Evolutionary conservation across 352 stramenopile species (phyloP), one percentile per base, ranked within the genome.

Genomic region (Globisporangium sylvaticum): DNA sequence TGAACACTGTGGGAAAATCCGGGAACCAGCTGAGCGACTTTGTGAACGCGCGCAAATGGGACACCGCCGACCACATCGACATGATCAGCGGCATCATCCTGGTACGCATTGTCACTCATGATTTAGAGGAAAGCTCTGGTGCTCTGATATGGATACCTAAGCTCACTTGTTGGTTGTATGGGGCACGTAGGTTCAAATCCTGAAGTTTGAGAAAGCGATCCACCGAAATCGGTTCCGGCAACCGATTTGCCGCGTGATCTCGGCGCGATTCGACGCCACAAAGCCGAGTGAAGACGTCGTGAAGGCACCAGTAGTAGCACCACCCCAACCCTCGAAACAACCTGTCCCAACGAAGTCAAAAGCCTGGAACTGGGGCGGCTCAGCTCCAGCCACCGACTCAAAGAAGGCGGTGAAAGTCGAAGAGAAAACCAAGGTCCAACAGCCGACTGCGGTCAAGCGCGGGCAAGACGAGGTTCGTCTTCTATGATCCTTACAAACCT

Each of bases 201-300:
- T 78, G 20, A 92, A 83, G 54, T 66, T 90, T 48, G 80, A 90
- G 27, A 90, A 87, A 62, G 55, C 77, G 39, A 83, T 90, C 27
- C 77, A 87, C 60, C 79, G 80, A 10, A 80, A 64, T 67, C 77
- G 85, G 15, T 94, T 82, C 55, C 76, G 78, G 10, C 74, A 84
- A 42, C 69, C 76, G 4, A 60, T 86, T 20, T 69, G 81, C 25
- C 71, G 68, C 24, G 62, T 63, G 3, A 71, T 86, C 6, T 69
- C 71, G 0, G 48, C 42, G 12, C 69, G 74, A 22, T 48, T 52
- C 25, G 64, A 65, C 10, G 62, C 31, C 31, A 57, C 55, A 31
- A 59, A 48, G 31, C 7, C 44, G 32, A 27, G 4, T 9, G 42
- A 4, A 37, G 55, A 42, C n/a, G 24, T 5, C 1, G n/a, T 22